Percentiles rank a stretch among this genome's conserved stretches.
phyloP scores from a whole-genome alignment of 2,329 filamentous ascomycete genomes.

The Coccinonectria pachysandricola region DNA sequence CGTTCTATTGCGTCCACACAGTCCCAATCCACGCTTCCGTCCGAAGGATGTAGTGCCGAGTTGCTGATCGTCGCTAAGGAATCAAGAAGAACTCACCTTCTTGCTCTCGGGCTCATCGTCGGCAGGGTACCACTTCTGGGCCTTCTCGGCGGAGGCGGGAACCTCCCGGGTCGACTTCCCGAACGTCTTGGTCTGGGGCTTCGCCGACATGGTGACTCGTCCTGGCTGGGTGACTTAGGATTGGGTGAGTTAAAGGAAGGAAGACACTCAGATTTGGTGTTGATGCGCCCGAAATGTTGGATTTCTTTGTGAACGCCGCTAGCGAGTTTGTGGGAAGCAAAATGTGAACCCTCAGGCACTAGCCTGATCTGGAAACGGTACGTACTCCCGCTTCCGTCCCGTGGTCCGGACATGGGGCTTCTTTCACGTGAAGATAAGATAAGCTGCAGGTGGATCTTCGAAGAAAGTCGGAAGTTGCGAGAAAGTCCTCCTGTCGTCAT shows the following conservation, averaged over 20 bases:
- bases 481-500: slow-evolving; percentile 26
- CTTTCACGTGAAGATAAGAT: slow-evolving; percentile 29
- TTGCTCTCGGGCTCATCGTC: slow-evolving; percentile 81
- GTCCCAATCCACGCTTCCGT: slow-evolving; percentile 4
- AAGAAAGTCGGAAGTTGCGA: slow-evolving; percentile 27
- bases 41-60: slow-evolving; percentile 7
- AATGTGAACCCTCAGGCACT: slow-evolving; percentile 33
- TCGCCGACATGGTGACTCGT: slow-evolving; percentile 59
- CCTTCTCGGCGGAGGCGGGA: slow-evolving; percentile 80
- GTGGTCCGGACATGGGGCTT: slow-evolving; percentile 22
- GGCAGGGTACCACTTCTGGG: slow-evolving; percentile 97
- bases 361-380: slow-evolving; percentile 18
- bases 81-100: slow-evolving; percentile 65
- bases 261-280: slow-evolving; percentile 29
- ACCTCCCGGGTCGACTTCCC: slow-evolving; percentile 92
- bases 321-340: slow-evolving; percentile 34
- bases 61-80: no score
- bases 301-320: slow-evolving; percentile 32
- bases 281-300: slow-evolving; percentile 29
- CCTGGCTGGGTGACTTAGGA: slow-evolving; percentile 30
- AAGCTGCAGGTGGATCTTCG: slow-evolving; percentile 5
- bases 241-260: slow-evolving; percentile 26
- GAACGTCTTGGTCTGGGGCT: slow-evolving; percentile 85
- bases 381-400: slow-evolving; percentile 8
- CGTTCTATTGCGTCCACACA: no score